These are phyloP conservation scores for Inga leiocalycina DNA, from an alignment of 306 rosid genomes.

Conservation along the genomic window DNA sequence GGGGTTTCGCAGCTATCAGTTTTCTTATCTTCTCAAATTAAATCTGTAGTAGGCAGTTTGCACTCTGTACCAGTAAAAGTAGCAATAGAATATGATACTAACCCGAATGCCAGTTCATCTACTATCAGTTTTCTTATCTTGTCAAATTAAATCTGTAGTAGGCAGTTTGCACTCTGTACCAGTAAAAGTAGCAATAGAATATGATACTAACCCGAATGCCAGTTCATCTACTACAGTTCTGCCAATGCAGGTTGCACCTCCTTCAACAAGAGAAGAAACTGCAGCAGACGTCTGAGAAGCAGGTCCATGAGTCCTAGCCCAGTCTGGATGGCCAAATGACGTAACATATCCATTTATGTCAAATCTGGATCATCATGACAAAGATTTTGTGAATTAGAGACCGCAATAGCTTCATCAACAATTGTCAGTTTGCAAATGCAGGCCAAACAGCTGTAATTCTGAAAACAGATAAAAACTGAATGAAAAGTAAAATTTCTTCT, in stretches of 20 bases:
- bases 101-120: conserved; percentile 80
- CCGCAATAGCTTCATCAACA: neutral
- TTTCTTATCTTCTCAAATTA: neutral
- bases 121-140: conserved; percentile 32
- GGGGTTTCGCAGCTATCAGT: neutral
- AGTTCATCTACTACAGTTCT: conserved; percentile 79
- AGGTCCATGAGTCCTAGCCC: conserved; percentile 77
- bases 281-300: conserved; percentile 77
- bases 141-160: neutral
- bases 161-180: neutral
- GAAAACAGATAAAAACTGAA: neutral
- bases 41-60: neutral
- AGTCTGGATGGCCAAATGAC: conserved; percentile 93
- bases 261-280: conserved; percentile 75
- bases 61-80: neutral
- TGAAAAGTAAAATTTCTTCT: neutral
- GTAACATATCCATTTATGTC: conserved; percentile 80
- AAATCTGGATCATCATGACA: conserved; percentile 55
- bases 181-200: neutral
- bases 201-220: conserved; percentile 62
- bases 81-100: conserved; percentile 14
- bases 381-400: conserved; percentile 26
- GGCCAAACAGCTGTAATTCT: neutral
- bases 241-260: conserved; percentile 87
- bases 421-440: neutral